Evolutionary conservation across 805 yeast genomes (phyloP).

Genomic region (Brettanomyces sp.): DNA sequence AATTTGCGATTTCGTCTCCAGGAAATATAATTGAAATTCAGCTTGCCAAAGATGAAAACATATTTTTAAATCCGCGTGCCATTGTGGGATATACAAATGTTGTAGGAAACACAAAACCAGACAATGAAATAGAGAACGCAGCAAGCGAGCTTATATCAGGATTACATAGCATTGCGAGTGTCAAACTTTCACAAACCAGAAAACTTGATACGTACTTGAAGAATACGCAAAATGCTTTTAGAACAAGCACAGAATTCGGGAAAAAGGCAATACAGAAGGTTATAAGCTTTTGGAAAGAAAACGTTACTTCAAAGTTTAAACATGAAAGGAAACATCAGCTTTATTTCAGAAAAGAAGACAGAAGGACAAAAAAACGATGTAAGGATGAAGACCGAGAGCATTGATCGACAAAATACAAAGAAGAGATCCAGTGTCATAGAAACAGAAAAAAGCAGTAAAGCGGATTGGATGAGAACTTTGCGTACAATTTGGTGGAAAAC

Average conservation of each 20-base stretch:
- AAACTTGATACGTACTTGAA: no score
- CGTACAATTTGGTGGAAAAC: background rate
- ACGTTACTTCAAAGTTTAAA: no score
- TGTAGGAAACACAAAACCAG: background rate
- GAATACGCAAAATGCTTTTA: no score
- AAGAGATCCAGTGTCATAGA: background rate
- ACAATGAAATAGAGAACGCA: background rate
- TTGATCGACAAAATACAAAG: no score
- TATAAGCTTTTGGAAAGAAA: no score
- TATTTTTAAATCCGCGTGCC: conserved; percentile 30
- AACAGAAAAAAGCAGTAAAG: background rate
- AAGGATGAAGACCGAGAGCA: no score
- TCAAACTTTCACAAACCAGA: conserved; percentile 17
- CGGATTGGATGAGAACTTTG: background rate
- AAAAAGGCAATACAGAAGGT: no score
- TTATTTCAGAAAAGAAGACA: no score
- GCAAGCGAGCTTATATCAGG: conserved; percentile 6
- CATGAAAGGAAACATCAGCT: no score
- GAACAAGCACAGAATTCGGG: no score
- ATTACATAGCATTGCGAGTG: conserved; percentile 13
- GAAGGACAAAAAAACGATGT: no score
- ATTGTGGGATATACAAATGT: conserved; percentile 28
- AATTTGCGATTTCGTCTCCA: conserved; percentile 29
- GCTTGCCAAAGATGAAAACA: conserved; percentile 27
- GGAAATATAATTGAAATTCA: conserved; percentile 31